These are phyloP conservation scores for Colletotrichum sp. DNA, from an alignment of 2,329 filamentous ascomycete genomes.

Conservation along the genomic window DNA sequence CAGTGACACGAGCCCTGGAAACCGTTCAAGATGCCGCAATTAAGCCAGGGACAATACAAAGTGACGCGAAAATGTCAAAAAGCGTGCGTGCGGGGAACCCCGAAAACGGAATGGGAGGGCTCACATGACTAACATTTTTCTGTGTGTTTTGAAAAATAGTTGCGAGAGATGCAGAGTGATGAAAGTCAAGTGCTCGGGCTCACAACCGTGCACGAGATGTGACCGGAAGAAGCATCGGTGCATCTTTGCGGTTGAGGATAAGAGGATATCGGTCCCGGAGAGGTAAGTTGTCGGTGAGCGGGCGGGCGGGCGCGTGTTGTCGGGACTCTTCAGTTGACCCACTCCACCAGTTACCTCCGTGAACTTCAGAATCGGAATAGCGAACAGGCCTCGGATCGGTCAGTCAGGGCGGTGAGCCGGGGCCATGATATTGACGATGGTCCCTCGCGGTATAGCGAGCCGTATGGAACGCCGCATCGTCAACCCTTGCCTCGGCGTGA, in stretches of 20 bases:
- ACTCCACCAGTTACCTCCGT: conserved; percentile 13
- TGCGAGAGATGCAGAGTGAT: conserved; percentile 27
- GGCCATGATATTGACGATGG: neutral
- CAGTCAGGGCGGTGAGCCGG: neutral
- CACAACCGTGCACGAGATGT: conserved; percentile 25
- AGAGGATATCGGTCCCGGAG: conserved; percentile 25
- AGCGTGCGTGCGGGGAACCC: conserved; percentile 14
- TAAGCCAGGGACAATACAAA: conserved; percentile 21
- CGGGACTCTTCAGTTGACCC: neutral
- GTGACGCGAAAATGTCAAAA: conserved; percentile 23
- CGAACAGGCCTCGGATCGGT: conserved; percentile 1
- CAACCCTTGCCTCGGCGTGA: neutral
- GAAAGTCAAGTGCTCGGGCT: conserved; percentile 28
- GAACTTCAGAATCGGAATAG: conserved; percentile 19
- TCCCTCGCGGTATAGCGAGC: neutral
- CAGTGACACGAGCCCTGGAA: neutral
- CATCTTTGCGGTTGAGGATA: conserved; percentile 24
- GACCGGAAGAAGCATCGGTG: conserved; percentile 24
- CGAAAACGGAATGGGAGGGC: neutral
- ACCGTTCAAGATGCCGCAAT: conserved; percentile 12
- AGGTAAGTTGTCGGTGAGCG: conserved; percentile 20
- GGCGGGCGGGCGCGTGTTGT: neutral
- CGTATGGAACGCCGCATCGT: conserved; percentile 1
- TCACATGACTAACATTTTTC: neutral
- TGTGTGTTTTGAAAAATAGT: neutral